A percentile compares a stretch with the other conserved stretches of the same genome.
phyloP scores from a whole-genome alignment of 108 stramenopile species.

The Bacterosira constricta region DNA sequence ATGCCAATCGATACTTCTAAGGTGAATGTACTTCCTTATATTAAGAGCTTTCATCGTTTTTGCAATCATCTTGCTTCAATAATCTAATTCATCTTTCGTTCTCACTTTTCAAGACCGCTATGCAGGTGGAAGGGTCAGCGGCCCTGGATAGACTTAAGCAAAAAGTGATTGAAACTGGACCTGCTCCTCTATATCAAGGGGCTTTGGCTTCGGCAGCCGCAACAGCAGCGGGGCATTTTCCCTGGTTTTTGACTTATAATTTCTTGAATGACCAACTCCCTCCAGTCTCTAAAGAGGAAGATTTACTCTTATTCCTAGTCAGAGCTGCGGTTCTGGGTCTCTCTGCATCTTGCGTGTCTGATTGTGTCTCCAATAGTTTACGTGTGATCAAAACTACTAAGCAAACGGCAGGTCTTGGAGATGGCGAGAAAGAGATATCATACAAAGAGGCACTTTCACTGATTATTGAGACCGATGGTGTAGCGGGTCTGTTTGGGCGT shows the following conservation, averaged over 20 bases:
- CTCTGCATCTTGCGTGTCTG: constrained; percentile 74
- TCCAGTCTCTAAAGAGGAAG: constrained; percentile 53
- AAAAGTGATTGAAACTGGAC: constrained; percentile 50
- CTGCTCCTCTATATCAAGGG: constrained; percentile 81
- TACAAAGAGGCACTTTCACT: constrained; percentile 65
- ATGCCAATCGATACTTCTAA: constrained; percentile 96
- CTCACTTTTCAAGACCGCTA: constrained; percentile 93
- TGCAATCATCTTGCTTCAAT: too few species aligned
- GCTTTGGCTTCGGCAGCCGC: constrained; percentile 83
- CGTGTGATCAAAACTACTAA: constrained; percentile 89
- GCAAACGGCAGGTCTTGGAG: constrained; percentile 72
- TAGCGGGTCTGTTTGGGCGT: constrained; percentile 72
- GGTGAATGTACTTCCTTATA: too few species aligned
- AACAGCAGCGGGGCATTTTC: constrained; percentile 77
- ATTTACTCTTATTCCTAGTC: constrained; percentile 68
- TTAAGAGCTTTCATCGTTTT: too few species aligned
- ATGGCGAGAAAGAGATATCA: constrained; percentile 55
- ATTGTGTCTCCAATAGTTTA: constrained; percentile 74
- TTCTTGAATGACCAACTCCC: constrained; percentile 72
- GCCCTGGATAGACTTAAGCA: constrained; percentile 56
- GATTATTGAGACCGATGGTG: constrained; percentile 77
- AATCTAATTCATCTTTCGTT: too few species aligned
- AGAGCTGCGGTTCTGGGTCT: constrained; percentile 76
- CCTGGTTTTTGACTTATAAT: constrained; percentile 84
- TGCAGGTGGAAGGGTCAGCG: constrained; percentile 88